Conservation (phyloP, 805 yeast genomes). For the Saccharomyces cerevisiae region DNA sequence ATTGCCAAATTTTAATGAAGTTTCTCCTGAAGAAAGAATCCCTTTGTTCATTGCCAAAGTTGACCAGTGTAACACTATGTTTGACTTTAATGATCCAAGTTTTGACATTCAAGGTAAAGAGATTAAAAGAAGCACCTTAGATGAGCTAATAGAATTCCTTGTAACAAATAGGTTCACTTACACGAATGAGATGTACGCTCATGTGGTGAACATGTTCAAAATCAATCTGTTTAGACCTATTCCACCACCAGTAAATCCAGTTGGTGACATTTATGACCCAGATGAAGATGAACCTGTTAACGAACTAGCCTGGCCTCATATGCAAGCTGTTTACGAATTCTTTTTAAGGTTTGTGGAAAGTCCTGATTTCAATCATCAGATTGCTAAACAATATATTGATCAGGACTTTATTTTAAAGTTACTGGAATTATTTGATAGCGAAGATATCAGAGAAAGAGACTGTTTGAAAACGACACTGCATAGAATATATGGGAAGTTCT, state of each 20-base stretch:
- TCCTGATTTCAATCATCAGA: conserved; percentile 86
- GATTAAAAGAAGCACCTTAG: conserved; percentile 75
- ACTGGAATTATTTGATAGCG: conserved; percentile 87
- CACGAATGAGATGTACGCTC: conserved; percentile 84
- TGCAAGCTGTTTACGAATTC: conserved; percentile 93
- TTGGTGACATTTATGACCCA: conserved; percentile 93
- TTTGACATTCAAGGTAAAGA: conserved; percentile 90
- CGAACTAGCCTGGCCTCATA: conserved; percentile 97
- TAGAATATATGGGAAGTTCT: conserved; percentile 90
- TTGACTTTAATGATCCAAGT: conserved; percentile 90
- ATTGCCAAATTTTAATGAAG: conserved; percentile 83
- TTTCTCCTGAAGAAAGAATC: conserved; percentile 69
- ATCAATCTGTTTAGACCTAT: conserved; percentile 87
- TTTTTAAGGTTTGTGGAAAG: conserved; percentile 87
- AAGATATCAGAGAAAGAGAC: conserved; percentile 94
- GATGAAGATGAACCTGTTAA: conserved; percentile 98
- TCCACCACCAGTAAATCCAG: conserved; percentile 96
- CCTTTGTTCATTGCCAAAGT: conserved; percentile 72
- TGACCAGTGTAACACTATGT: conserved; percentile 89
- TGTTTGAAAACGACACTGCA: conserved; percentile 91
- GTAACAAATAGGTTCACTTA: conserved; percentile 74
- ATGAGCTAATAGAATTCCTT: conserved; percentile 83
- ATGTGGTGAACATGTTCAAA: conserved; percentile 84
- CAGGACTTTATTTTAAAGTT: conserved; percentile 76
- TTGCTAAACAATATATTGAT: conserved; percentile 90